Percentiles rank a stretch among this genome's conserved stretches.
Evolutionary conservation across 2,329 filamentous ascomycete genomes (phyloP).

Genomic region (Aspergillus neoniger): DNA sequence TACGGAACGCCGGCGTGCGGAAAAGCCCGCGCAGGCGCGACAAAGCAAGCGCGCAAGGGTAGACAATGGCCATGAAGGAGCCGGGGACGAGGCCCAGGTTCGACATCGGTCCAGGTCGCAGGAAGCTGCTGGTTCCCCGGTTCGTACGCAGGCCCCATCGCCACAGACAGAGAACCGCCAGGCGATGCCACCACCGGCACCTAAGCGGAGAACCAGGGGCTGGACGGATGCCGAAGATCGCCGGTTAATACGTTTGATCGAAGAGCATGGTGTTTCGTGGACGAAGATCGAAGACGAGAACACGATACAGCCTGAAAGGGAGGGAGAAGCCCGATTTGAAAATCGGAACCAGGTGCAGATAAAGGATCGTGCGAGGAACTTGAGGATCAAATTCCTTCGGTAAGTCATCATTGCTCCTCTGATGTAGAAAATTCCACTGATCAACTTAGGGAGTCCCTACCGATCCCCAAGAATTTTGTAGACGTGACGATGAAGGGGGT

Average conservation of each 20-base stretch:
- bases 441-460: conserved; percentile 27
- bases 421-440: not conserved
- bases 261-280: conserved; percentile 49
- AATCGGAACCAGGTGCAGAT: conserved; percentile 55
- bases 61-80: not conserved
- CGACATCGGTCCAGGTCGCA: not conserved
- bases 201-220: conserved; percentile 10
- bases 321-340: conserved; percentile 36
- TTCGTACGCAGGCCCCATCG: not conserved
- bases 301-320: conserved; percentile 26
- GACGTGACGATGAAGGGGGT: conserved; percentile 40
- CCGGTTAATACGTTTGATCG: conserved; percentile 54
- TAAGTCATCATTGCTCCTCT: not conserved
- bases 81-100: conserved; percentile 9
- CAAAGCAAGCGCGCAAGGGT: conserved; percentile 14
- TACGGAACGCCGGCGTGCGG: conserved; percentile 36
- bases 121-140: not conserved
- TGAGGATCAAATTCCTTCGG: conserved; percentile 43
- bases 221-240: conserved; percentile 46
- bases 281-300: conserved; percentile 46
- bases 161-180: not conserved
- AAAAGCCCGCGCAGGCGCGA: conserved; percentile 27
- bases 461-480: conserved; percentile 49
- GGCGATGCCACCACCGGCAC: not conserved
- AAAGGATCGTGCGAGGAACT: conserved; percentile 58